Conservation (phyloP, 139 green algal species). For the Diplosphaera chodatii region DNA sequence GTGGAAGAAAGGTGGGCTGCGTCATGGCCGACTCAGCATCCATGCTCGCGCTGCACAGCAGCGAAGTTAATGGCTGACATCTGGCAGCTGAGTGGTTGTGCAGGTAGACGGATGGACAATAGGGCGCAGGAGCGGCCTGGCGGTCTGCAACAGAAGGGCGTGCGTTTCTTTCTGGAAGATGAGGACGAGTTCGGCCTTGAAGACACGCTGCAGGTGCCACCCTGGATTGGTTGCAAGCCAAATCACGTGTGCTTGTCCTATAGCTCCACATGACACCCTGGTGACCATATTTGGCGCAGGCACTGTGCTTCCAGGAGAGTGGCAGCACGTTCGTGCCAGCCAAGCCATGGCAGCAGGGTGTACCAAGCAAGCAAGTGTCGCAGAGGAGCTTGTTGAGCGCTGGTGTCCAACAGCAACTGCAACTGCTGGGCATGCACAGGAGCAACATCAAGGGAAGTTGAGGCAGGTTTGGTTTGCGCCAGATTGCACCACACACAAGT, state of each 20-base stretch:
- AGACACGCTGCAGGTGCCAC: conserved; percentile 38
- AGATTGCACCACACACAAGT: too few relatives aligned
- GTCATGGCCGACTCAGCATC: neutral
- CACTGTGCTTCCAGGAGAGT: conserved; percentile 40
- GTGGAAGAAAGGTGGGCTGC: conserved; percentile 55
- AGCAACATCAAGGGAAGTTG: too few relatives aligned
- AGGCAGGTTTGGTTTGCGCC: too few relatives aligned
- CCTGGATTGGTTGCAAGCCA: too few relatives aligned
- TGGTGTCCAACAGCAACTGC: neutral
- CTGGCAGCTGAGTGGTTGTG: too few relatives aligned
- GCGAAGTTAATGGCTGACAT: neutral
- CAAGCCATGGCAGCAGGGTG: conserved; percentile 43
- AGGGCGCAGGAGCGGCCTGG: conserved; percentile 14
- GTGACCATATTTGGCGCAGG: conserved; percentile 6
- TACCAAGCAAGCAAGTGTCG: neutral
- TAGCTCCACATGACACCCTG: too few relatives aligned
- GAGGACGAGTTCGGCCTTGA: conserved; percentile 60
- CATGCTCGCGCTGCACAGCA: neutral
- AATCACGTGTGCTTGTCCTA: too few relatives aligned
- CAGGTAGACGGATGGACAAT: conserved; percentile 46
- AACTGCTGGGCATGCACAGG: neutral
- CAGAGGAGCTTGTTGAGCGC: neutral
- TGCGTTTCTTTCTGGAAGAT: conserved; percentile 67
- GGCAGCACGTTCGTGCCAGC: conserved; percentile 31
- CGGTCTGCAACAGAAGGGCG: conserved; percentile 28